Evolutionary conservation across 305 asterid genomes (phyloP), one percentile per base, ranked within the genome.

Genomic region (Nicotiana rustica): DNA sequence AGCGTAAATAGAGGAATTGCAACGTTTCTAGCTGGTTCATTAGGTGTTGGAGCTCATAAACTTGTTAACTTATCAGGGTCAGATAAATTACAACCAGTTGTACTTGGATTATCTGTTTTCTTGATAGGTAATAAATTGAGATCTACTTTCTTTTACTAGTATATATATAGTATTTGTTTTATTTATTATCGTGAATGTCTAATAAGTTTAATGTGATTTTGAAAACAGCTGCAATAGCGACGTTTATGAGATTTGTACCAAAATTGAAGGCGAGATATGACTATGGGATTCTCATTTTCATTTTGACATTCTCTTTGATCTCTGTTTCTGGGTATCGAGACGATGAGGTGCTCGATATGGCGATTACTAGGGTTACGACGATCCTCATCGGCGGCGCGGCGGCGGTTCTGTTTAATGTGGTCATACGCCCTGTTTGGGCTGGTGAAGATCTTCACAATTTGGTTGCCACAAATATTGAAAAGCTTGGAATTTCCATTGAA

Each of bases 371-470:
- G 81, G 80, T 93, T 10, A 90, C 88, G 1, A 92, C 98, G 8
- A 62, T 93, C 25, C 80, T 90, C 10, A 88, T 94, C 0, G 98
- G 98, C 10, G 96, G 91, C 17, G 86, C 88, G 0, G 83, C 91
- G 15, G 89, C 92, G 36, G 67, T 94, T 33, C 6, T 87, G 1
- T 84, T 93, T 7, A 90, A 92, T 64, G 82, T 91, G 78, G 49
- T 89, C 8, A 86, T 93, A 0, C 89, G 57, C 57, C 98, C 98
- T 4, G 96, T 91, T 0, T 94, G 98, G 97, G 93, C 98, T 1
- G 98, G 98, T 12, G 88, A 89, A 69, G 97, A 94, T 85, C 97
- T 93, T 78, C 97, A 94, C 86, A 79, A 81, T 18, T 91, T 90
- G 1, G 90, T 93, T 0, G 95, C 95, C 4, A 44, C 77, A 4